Evolutionary conservation across 129 eudicot genomes (phyloP).

Genomic region (Helianthus tuberosus): DNA sequence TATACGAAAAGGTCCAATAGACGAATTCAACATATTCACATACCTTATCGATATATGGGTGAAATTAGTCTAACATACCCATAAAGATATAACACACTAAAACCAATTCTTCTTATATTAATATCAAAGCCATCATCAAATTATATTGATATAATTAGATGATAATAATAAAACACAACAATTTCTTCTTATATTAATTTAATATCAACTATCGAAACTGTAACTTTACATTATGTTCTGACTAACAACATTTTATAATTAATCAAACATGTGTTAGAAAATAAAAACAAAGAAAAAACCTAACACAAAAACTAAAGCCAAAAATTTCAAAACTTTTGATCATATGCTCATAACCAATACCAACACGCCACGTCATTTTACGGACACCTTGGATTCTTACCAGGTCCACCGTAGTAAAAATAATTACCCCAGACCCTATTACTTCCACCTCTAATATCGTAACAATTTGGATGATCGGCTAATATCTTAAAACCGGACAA

Average conservation of each 20-base stretch:
- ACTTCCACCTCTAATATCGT: constrained; percentile 70
- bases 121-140: too few relatives aligned
- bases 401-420: constrained; percentile 94
- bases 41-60: neutral
- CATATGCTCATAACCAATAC: constrained; percentile 22
- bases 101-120: too few relatives aligned
- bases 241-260: constrained; percentile 26
- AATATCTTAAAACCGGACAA: constrained; percentile 57
- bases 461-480: constrained; percentile 94
- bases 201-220: constrained; percentile 25
- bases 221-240: constrained; percentile 30
- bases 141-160: neutral
- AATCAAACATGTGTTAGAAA: constrained; percentile 42
- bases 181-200: neutral
- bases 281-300: constrained; percentile 30
- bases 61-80: too few relatives aligned
- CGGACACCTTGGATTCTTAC: constrained; percentile 75
- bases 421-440: constrained; percentile 93
- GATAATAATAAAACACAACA: neutral
- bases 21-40: neutral
- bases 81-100: too few relatives aligned
- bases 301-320: constrained; percentile 26
- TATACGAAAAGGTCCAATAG: too few relatives aligned
- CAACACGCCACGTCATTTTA: constrained; percentile 27
- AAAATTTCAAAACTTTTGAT: constrained; percentile 29